Base-by-base conservation (phyloP, 139 green algal species). In the Pycnococcus provasolii region DNA sequence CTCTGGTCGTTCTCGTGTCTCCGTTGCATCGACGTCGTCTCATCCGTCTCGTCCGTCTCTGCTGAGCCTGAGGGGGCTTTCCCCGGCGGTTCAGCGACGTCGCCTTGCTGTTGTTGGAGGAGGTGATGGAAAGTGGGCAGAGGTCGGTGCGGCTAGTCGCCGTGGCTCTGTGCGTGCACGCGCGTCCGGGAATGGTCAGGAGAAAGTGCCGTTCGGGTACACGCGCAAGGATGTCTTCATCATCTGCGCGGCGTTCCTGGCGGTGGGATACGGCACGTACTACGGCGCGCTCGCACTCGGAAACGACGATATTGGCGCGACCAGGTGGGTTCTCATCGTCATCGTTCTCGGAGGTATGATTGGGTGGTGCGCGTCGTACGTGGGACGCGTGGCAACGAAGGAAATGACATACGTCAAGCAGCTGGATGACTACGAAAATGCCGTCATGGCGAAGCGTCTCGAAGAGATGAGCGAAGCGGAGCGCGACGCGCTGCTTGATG, bases 371-470 rank as follows among this genome's bases (percentile, higher is more conserved):
- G 85, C 76, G 6, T 89, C 87, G 0, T 98, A 98, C 81, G 60
- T 98, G 3, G 94, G 81, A 66, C 75, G 92, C 4, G 92, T 98
- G n/a, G 88, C 81, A 26, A 97, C 89, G 78, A 98, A 98, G 88
- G 84, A 98, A 78, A 98, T 98, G 92, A 98, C 92, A 13, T 98
- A 98, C 64, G 90, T 90, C 7, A 90, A 95, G 81, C 92, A 98
- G 79, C 78, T 98, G 70, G 79, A 96, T 74, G 81, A 90, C n/a
- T 98, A 98, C 79, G 92, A 98, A 76, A 87, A 96, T 40, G 87
- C 85, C 39, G 92, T 98, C n/a, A 96, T 96, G 87, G 61, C 75
- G 26, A 96, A 96, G 84, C 80, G 92, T 1, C 57, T 98, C 57
- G 89, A 96, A 70, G 90, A 96, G 78, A 89, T 98, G 84, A 91